Evolutionary conservation across 805 yeast genomes (phyloP).

Genomic region (Spencermartinsiella europaea): DNA sequence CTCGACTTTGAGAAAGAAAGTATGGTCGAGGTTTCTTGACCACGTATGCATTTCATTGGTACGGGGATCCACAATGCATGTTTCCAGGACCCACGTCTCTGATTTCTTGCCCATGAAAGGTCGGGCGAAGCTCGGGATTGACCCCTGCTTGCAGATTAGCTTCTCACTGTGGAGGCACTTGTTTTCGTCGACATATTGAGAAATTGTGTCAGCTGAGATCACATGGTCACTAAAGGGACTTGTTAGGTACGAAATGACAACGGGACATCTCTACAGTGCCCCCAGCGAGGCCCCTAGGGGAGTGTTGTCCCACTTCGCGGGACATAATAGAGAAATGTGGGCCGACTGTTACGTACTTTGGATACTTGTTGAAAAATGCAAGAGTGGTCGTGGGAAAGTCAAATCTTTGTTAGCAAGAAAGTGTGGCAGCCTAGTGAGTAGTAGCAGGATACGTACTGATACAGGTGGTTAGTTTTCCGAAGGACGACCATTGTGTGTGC

Average conservation of each 20-base stretch:
- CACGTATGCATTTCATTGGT: slow-evolving; percentile 55
- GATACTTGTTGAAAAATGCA: slow-evolving; percentile 70
- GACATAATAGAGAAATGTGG: no score
- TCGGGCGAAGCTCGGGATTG: slow-evolving; percentile 71
- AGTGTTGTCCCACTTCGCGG: no score
- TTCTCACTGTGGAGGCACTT: slow-evolving; percentile 71
- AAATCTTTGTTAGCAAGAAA: no score
- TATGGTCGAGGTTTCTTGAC: slow-evolving; percentile 80
- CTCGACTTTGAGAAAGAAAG: slow-evolving; percentile 68
- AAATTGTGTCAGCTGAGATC: slow-evolving; percentile 72
- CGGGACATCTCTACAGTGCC: no score
- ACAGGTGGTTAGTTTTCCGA: slow-evolving; percentile 52
- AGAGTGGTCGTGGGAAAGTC: slow-evolving; percentile 69
- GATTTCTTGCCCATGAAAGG: slow-evolving; percentile 68
- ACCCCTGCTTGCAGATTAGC: slow-evolving; percentile 70
- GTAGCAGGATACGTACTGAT: slow-evolving; percentile 33
- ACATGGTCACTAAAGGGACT: slow-evolving; percentile 87
- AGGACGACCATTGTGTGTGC: slow-evolving; percentile 53
- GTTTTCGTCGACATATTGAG: slow-evolving; percentile 48
- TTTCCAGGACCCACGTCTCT: slow-evolving; percentile 78
- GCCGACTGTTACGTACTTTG: slow-evolving; percentile 40
- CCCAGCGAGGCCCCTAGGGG: no score
- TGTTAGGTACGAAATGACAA: no score
- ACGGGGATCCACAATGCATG: slow-evolving; percentile 63
- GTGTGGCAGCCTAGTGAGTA: no score